These are phyloP conservation scores for Tylopilus balloui DNA, from an alignment of 768 basidiomycete genomes.

Conservation along the genomic window DNA sequence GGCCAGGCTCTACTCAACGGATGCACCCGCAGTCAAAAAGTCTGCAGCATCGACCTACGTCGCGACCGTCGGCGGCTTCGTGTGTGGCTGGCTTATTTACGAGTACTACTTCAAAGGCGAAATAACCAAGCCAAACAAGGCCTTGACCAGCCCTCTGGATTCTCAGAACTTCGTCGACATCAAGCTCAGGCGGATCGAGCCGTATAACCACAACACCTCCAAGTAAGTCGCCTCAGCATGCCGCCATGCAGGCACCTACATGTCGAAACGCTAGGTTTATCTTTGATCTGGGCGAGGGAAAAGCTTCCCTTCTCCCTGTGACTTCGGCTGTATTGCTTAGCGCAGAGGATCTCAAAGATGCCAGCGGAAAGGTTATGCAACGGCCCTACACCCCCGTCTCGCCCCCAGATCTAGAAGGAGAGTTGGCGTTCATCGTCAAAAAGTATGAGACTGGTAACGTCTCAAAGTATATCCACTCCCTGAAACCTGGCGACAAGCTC, in stretches of 20 bases:
- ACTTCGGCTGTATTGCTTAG: constrained; percentile 77
- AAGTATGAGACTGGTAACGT: constrained; percentile 78
- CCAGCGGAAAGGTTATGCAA: constrained; percentile 82
- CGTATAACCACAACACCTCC: constrained; percentile 94
- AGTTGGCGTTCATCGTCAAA: constrained; percentile 80
- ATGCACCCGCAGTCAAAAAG: constrained; percentile 40
- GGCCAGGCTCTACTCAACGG: constrained; percentile 47
- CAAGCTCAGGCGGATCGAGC: constrained; percentile 72
- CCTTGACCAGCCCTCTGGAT: constrained; percentile 65
- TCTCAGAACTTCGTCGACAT: constrained; percentile 74
- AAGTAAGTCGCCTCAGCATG: constrained; percentile 41
- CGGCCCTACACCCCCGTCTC: constrained; percentile 95
- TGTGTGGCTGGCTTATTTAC: constrained; percentile 43
- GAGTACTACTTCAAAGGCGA: constrained; percentile 42
- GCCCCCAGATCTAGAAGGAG: constrained; percentile 65
- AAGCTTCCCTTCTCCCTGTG: constrained; percentile 74
- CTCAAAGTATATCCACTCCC: constrained; percentile 74
- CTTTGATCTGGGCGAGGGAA: constrained; percentile 75
- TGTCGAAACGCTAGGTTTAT: constrained; percentile 48
- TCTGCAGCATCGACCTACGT: constrained; percentile 48
- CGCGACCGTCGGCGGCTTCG: constrained; percentile 33
- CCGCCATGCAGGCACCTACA: background rate
- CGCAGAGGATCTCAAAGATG: constrained; percentile 64
- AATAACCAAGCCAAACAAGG: constrained; percentile 34
- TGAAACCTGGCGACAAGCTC: constrained; percentile 81